Evolutionary conservation across 371 early-diverging fungal genomes (phyloP).

Genomic region (Mortierella sp.): DNA sequence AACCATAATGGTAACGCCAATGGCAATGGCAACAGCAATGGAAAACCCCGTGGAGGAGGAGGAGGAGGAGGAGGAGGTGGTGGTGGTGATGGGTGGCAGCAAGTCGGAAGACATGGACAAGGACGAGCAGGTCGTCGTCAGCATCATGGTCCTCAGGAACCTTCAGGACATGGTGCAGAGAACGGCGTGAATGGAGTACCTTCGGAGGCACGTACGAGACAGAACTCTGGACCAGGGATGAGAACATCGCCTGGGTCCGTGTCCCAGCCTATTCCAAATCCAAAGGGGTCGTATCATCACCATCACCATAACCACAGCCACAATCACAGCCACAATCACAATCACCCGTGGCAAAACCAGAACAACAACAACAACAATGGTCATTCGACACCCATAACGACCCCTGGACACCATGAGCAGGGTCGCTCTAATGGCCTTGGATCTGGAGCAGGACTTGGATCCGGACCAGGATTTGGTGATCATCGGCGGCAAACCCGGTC

Average conservation of each 20-base stretch:
- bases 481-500: slow-evolving; percentile 37
- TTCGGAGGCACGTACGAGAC: slow-evolving; percentile 18
- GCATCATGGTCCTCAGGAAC: slow-evolving; percentile 7
- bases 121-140: slow-evolving; percentile 7
- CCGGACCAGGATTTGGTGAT: slow-evolving; percentile 22
- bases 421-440: not conserved
- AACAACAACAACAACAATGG: no score
- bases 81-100: slow-evolving; percentile 23
- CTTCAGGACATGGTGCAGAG: slow-evolving; percentile 1
- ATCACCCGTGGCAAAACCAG: no score
- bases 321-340: no score
- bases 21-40: no score
- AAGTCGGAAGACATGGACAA: slow-evolving; percentile 16
- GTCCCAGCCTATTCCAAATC: not conserved
- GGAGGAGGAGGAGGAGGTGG: not conserved
- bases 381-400: not conserved
- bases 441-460: not conserved
- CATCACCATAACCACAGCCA: no score
- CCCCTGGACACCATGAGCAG: no score
- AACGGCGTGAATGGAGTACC: not conserved
- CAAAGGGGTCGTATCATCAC: not conserved
- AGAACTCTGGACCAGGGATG: slow-evolving; percentile 20
- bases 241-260: not conserved
- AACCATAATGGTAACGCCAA: no score
- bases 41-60: not conserved